phyloP scores from a whole-genome alignment of 768 basidiomycete species.

The Hydnomerulius pinastri region DNA sequence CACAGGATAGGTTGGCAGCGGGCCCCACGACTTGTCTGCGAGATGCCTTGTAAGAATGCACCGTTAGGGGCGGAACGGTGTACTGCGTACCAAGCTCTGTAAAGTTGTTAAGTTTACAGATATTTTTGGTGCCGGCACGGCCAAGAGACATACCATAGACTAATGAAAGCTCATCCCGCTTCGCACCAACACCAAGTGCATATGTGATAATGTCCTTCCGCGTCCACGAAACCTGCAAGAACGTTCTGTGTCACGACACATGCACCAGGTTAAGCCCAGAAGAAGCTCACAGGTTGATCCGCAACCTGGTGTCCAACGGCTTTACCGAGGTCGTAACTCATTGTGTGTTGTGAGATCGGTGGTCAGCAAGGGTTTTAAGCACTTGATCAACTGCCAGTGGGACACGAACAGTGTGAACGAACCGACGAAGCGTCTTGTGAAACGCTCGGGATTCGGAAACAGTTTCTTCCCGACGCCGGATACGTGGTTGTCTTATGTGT shows the following conservation, averaged over 20 bases:
- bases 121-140: not conserved
- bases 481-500: constrained; percentile 6
- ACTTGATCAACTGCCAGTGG: too few species aligned
- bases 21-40: constrained; percentile 66
- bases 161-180: constrained; percentile 66
- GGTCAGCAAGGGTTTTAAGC: not conserved
- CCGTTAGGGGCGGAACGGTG: not conserved
- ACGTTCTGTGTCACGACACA: not conserved
- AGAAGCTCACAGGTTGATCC: constrained; percentile 52
- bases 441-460: not conserved
- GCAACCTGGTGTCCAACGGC: constrained; percentile 61
- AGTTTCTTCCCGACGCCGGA: not conserved
- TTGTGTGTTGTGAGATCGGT: constrained; percentile 14
- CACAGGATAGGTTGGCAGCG: constrained; percentile 86
- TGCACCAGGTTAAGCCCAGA: not conserved
- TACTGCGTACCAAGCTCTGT: constrained; percentile 52
- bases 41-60: not conserved
- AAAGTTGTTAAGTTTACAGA: not conserved
- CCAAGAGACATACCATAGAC: constrained; percentile 59
- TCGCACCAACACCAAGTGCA: constrained; percentile 80
- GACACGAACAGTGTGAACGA: too few species aligned
- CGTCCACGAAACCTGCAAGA: constrained; percentile 74
- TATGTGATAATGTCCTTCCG: constrained; percentile 81
- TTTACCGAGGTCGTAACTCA: constrained; percentile 62
- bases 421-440: not conserved